Base-by-base conservation (phyloP, 2,329 filamentous ascomycete genomes). In the Claviceps sorghi region DNA sequence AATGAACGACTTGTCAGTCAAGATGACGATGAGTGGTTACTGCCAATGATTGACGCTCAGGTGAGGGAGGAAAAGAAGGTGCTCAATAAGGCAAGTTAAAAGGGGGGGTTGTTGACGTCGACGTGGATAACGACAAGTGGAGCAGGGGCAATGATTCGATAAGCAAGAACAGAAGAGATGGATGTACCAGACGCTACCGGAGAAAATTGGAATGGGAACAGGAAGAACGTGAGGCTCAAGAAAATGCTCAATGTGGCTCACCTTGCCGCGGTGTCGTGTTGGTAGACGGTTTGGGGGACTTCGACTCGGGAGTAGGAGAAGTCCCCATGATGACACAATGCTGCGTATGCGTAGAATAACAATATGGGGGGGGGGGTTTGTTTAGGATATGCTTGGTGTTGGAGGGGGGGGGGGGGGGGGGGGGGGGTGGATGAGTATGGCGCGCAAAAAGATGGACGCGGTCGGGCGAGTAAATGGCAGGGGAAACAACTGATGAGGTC, bases 251-350 rank as follows among this genome's bases (percentile, higher is more conserved):
- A 57, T 57, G 55, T 57, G 50, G 63, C 72, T 66, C 63, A 76
- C 73, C 72, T 70, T 66, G 65, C 53, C 65, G 65, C 47, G 67
- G 64, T 59, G 71, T 66, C 53, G 69, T 68, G 49, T 67, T 70
- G 64, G 63, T 70, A 56, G 69, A 63, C 54, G 68, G 69, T 62
- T 72, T 72, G 58, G 74, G 73, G 59, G 73, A 76, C 65, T 73
- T 73, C 57, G 72, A 71, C 61, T 69, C 60, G 64, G 65, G 64
- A 58, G 63, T 63, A 59, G 69, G 63, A 58, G 72, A 68, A 66
- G 69, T 69, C 62, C 67, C 72, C 72, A 75, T 74, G 67, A 70
- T 71, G 70, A 70, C 67, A 67, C 67, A 67, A 74, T 69, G 66
- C 68, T 52, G 50, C 49, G 70, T 30, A 70, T 67, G 67, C 70